A percentile compares a stretch with the other conserved stretches of the same genome.
Evolutionary conservation across 257 asterid genomes (phyloP).

Genomic region (Ophiorrhiza pumila): DNA sequence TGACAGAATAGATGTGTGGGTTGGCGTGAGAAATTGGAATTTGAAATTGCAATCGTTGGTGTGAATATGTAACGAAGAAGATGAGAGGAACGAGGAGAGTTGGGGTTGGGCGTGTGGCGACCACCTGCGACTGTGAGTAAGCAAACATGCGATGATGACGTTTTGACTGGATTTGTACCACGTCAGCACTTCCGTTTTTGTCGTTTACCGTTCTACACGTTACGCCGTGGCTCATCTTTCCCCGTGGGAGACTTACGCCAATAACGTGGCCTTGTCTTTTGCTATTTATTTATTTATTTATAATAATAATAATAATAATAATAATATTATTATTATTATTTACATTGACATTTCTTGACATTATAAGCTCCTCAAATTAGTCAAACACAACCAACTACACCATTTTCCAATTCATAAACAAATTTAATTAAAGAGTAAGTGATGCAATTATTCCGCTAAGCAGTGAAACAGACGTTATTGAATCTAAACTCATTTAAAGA

Average conservation of each 20-base stretch:
- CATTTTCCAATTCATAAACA: too few relatives aligned
- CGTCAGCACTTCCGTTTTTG: slow-evolving; percentile 17
- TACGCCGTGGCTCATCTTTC: not conserved
- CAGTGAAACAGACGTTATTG: too few relatives aligned
- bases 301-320: too few relatives aligned
- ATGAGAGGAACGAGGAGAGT: slow-evolving; percentile 3
- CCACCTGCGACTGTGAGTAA: slow-evolving; percentile 25
- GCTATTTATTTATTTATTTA: not conserved
- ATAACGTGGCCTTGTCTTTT: not conserved
- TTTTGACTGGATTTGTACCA: slow-evolving; percentile 18
- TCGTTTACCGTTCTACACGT: slow-evolving; percentile 10
- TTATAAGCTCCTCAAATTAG: too few relatives aligned
- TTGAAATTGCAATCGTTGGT: too few relatives aligned
- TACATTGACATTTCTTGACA: too few relatives aligned
- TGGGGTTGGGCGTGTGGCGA: slow-evolving; percentile 45
- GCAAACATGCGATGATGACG: slow-evolving; percentile 17
- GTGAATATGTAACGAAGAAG: too few relatives aligned
- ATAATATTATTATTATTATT: too few relatives aligned
- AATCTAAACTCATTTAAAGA: too few relatives aligned
- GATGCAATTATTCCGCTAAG: too few relatives aligned
- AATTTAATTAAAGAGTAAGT: too few relatives aligned
- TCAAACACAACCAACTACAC: too few relatives aligned
- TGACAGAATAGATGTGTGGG: not conserved
- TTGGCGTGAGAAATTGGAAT: not conserved
- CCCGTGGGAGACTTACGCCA: not conserved